Percentiles rank a stretch among this genome's conserved stretches.
These are phyloP conservation scores for Acidiella bohemica DNA, from an alignment of 495 filamentous ascomycete species.

Conservation along the genomic window DNA sequence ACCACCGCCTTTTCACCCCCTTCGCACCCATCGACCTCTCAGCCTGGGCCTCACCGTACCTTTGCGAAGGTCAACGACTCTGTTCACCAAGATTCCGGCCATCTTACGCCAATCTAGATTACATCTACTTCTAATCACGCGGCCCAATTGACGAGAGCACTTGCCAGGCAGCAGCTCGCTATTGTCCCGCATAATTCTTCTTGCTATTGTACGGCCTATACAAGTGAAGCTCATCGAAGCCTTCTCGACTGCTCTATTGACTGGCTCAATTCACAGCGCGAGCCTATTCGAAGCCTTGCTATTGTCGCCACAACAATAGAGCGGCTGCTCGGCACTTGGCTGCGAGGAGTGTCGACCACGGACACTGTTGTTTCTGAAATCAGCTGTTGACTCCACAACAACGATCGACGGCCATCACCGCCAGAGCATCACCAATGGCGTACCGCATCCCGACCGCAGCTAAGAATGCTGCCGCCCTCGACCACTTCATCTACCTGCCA, in stretches of 20 bases:
- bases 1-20: no score
- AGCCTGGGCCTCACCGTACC: no score
- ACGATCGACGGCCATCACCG: neutral
- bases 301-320: slow-evolving; percentile 16
- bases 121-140: slow-evolving; percentile 10
- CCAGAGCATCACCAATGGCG: slow-evolving; percentile 26
- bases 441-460: slow-evolving; percentile 27
- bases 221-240: neutral
- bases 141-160: slow-evolving; percentile 5
- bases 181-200: slow-evolving; percentile 11
- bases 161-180: slow-evolving; percentile 12
- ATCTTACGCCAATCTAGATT: slow-evolving; percentile 13
- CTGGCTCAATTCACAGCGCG: neutral
- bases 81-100: slow-evolving; percentile 3
- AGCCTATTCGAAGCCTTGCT: slow-evolving; percentile 2
- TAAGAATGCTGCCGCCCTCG: slow-evolving; percentile 69
- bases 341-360: neutral
- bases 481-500: slow-evolving; percentile 71
- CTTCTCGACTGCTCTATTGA: slow-evolving; percentile 8
- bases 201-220: slow-evolving; percentile 15
- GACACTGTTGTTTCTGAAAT: neutral
- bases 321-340: neutral
- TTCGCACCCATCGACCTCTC: no score
- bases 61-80: no score
- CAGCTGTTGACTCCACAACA: neutral